These are phyloP conservation scores for Amanita muscaria DNA, from an alignment of 768 basidiomycete genomes.

Conservation along the genomic window DNA sequence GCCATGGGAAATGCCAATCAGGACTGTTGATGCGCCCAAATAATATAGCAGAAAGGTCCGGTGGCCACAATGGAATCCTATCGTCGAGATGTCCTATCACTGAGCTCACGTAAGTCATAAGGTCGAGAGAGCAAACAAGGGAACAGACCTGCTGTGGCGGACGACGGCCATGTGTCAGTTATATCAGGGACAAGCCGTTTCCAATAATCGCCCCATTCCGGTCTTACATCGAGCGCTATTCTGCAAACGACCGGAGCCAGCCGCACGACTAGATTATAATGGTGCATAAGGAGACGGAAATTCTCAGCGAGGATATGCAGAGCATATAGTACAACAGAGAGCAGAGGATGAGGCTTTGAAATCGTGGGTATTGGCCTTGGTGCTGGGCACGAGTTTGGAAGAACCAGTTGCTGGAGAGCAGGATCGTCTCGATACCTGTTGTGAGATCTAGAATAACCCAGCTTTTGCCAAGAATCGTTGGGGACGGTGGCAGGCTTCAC, in stretches of 20 bases:
- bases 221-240: constrained; percentile 53
- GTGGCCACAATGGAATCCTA: constrained; percentile 67
- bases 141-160: constrained; percentile 28
- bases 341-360: constrained; percentile 30
- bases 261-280: constrained; percentile 44
- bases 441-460: constrained; percentile 36
- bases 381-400: constrained; percentile 19
- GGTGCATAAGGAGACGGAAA: constrained; percentile 46
- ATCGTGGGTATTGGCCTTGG: constrained; percentile 15
- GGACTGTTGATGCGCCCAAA: constrained; percentile 53
- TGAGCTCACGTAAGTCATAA: constrained; percentile 16
- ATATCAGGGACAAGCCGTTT: constrained; percentile 66
- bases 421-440: constrained; percentile 51
- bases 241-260: constrained; percentile 58
- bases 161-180: constrained; percentile 50
- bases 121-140: not conserved
- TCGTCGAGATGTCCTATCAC: constrained; percentile 51
- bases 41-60: constrained; percentile 65
- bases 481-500: constrained; percentile 14
- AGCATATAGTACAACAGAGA: constrained; percentile 58
- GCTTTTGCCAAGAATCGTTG: constrained; percentile 36
- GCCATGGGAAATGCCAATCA: constrained; percentile 55
- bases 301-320: constrained; percentile 77
- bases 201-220: constrained; percentile 94
- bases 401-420: constrained; percentile 36